Evolutionary conservation across 306 rosid genomes (phyloP).

Genomic region (Chamaecrista fasciculata): DNA sequence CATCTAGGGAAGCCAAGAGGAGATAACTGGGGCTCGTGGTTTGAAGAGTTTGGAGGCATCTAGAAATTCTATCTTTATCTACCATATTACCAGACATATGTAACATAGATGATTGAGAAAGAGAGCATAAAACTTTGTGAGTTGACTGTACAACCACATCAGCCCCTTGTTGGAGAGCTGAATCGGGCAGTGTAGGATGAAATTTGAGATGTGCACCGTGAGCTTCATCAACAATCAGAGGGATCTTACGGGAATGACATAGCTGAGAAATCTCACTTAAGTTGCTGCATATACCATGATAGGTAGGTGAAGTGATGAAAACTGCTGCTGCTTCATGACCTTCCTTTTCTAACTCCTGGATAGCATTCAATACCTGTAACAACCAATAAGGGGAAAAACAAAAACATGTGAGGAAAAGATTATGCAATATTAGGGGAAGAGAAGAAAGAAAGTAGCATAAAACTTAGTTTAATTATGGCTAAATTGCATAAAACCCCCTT

Average conservation of each 20-base stretch:
- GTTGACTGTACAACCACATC: slow-evolving; percentile 76
- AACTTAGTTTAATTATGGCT: not conserved
- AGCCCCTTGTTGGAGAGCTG: slow-evolving; percentile 80
- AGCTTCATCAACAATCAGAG: slow-evolving; percentile 90
- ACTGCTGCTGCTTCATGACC: slow-evolving; percentile 73
- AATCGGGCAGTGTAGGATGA: slow-evolving; percentile 64
- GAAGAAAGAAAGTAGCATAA: not conserved
- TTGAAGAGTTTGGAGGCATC: slow-evolving; percentile 87
- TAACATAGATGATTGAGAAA: slow-evolving; percentile 85
- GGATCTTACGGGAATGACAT: slow-evolving; percentile 73
- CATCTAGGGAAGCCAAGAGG: slow-evolving; percentile 87
- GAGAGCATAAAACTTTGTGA: slow-evolving; percentile 82
- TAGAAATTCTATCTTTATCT: slow-evolving; percentile 55
- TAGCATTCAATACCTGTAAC: slow-evolving; percentile 64
- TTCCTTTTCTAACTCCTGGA: slow-evolving; percentile 54
- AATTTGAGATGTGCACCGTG: slow-evolving; percentile 91
- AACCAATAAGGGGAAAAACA: not conserved
- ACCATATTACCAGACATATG: slow-evolving; percentile 70
- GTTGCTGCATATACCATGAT: slow-evolving; percentile 80
- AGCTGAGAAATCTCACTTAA: slow-evolving; percentile 55
- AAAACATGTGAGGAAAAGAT: not conserved
- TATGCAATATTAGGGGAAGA: not conserved
- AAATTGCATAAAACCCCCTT: no score
- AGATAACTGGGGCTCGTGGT: slow-evolving; percentile 86
- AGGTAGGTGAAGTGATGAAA: slow-evolving; percentile 82